Evolutionary conservation across 164 flowering plant species (phyloP), one percentile per base, ranked within the genome.

Genomic region (Liriodendron chinense): DNA sequence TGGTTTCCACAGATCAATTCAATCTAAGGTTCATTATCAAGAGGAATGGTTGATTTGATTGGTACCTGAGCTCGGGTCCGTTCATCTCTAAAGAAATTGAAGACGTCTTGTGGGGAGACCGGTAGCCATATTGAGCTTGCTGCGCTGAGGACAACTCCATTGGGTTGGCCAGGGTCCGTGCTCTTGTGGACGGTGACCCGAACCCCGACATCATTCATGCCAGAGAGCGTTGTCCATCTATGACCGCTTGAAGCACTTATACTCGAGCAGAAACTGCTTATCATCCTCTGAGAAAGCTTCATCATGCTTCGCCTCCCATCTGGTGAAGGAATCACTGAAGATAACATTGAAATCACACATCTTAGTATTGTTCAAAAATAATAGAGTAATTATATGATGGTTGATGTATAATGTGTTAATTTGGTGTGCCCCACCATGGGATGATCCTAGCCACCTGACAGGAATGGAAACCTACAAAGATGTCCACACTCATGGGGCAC

Each of bases 51-150:
- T 16, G 69, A 70, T 47, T 56, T 22, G 24, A 28, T 49, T 65
- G 3, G 24, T 78, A 83, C 83, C 83, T 78, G 82, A 47, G 82
- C 34, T 48, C 83, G 71, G 13, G 80, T 78, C 70, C 75, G 74
- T 88, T 83, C 73, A 70, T 76, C 65, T 72, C 79, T 72, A 82
- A 96, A 76, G 80, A 96, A 93, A 26, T 89, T 85, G 77, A 91
- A 91, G 48, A 96, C 79, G 3, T 68, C 69, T 23, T 84, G 88
- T 26, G 80, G 86, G 0, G 88, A 21, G 2, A 91, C 83, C 0
- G 96, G 97, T 66, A 96, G 79, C 96, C 94, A 89, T 16, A 91
- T 75, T 23, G 98, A 87, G 8, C 94, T 88, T 1, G 90, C 84
- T 2, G 94, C 98, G 72, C 94, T 86, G 73, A 91, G 74, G 13